Percentiles rank a stretch among this genome's conserved stretches.
phyloP scores from a whole-genome alignment of 1,284 basidiomycete species.

The Boletus sp. region DNA sequence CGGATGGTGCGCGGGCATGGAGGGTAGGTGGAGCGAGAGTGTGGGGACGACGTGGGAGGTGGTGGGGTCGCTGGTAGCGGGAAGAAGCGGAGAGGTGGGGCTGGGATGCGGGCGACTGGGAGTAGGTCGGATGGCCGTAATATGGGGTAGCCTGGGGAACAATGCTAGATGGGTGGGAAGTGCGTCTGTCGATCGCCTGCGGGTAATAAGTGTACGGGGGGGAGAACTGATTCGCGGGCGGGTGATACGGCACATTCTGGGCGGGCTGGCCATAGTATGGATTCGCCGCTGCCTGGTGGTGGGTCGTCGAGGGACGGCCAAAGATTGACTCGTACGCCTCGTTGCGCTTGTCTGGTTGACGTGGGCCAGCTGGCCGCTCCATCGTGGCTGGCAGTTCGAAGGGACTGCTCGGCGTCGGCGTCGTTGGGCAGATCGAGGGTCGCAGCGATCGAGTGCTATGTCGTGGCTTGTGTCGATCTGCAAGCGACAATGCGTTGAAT shows the following conservation, averaged over 20 bases:
- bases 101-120: slow-evolving; percentile 28
- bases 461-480: neutral
- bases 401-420: slow-evolving; percentile 3
- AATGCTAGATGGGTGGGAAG: slow-evolving; percentile 30
- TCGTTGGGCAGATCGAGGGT: slow-evolving; percentile 2
- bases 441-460: slow-evolving; percentile 6
- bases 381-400: slow-evolving; percentile 34
- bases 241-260: slow-evolving; percentile 19
- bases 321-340: slow-evolving; percentile 82
- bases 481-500: slow-evolving; percentile 2
- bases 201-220: slow-evolving; percentile 28
- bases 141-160: slow-evolving; percentile 24
- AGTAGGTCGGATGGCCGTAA: slow-evolving; percentile 34
- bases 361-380: slow-evolving; percentile 68
- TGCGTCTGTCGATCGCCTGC: slow-evolving; percentile 27
- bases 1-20: slow-evolving; percentile 47
- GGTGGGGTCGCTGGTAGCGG: slow-evolving; percentile 26
- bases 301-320: slow-evolving; percentile 60
- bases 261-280: slow-evolving; percentile 22
- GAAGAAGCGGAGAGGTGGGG: slow-evolving; percentile 21
- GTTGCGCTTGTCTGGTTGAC: slow-evolving; percentile 69
- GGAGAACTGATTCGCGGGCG: slow-evolving; percentile 22
- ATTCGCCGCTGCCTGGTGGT: slow-evolving; percentile 43
- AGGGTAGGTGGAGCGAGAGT: slow-evolving; percentile 40
- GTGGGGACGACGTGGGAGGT: slow-evolving; percentile 27